phyloP scores from a whole-genome alignment of 2,329 filamentous ascomycete genomes.

The Dactylonectria macrodidyma region DNA sequence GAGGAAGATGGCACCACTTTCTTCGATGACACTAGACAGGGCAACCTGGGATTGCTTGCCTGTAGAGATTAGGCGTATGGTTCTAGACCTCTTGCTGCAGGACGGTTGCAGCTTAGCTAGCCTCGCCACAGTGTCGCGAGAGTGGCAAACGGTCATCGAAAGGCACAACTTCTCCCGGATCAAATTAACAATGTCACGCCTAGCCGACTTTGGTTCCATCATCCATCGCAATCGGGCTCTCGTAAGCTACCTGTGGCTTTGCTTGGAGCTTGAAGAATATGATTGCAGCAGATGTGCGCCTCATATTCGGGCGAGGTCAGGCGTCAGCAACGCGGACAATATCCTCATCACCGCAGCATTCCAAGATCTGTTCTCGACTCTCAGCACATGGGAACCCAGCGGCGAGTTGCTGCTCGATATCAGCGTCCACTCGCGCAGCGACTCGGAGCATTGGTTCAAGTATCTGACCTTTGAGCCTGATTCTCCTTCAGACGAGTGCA shows the following conservation, averaged over 20 bases:
- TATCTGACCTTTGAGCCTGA: conserved; percentile 42
- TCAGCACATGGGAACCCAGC: conserved; percentile 49
- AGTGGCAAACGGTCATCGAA: conserved; percentile 26
- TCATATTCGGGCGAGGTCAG: conserved; percentile 26
- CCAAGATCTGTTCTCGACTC: conserved; percentile 47
- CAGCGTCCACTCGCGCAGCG: conserved; percentile 52
- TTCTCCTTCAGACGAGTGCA: background rate
- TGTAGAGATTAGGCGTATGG: background rate
- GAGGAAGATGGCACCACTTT: background rate
- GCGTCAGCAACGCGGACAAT: conserved; percentile 32
- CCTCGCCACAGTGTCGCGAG: conserved; percentile 26
- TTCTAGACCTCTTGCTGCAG: conserved; percentile 7
- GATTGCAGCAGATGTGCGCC: conserved; percentile 27
- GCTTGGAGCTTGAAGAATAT: conserved; percentile 41
- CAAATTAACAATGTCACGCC: conserved; percentile 48
- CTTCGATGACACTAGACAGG: background rate
- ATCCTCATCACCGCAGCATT: conserved; percentile 38
- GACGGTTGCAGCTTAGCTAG: conserved; percentile 11
- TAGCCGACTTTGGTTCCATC: conserved; percentile 48
- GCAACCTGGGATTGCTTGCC: conserved; percentile 7
- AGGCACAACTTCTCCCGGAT: conserved; percentile 40
- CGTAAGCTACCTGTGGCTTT: conserved; percentile 43
- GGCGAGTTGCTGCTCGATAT: conserved; percentile 51
- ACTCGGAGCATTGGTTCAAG: conserved; percentile 52
- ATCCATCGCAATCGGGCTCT: conserved; percentile 47